Percentiles rank a stretch among this genome's conserved stretches.
Conservation (phyloP, 2,329 filamentous ascomycete species). For the Pseudocercospora cruenta region DNA sequence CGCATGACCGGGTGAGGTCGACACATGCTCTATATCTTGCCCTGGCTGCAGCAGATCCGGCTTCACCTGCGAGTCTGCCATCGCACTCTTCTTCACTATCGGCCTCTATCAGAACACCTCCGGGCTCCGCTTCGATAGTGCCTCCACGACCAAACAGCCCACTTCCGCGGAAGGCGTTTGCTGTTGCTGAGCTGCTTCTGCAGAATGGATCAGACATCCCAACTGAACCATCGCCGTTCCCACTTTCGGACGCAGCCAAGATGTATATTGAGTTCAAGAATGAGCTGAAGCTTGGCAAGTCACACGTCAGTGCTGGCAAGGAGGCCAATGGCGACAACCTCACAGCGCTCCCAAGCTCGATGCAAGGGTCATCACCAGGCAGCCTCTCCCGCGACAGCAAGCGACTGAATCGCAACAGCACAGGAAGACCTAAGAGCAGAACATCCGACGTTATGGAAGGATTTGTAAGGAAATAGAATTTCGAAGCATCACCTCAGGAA, state of each 20-base stretch:
- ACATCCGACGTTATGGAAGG: constrained; percentile 36
- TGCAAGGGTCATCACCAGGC: constrained; percentile 18
- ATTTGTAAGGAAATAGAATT: constrained; percentile 39
- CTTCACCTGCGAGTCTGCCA: constrained; percentile 62
- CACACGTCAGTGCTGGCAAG: constrained; percentile 27
- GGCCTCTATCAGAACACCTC: constrained; percentile 37
- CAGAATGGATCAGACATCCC: constrained; percentile 95
- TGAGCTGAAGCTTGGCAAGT: constrained; percentile 48
- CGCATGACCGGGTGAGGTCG: constrained; percentile 79
- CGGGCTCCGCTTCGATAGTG: constrained; percentile 28
- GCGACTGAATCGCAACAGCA: constrained; percentile 34
- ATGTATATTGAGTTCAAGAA: constrained; percentile 80
- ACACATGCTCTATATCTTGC: constrained; percentile 91
- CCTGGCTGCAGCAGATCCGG: constrained; percentile 88
- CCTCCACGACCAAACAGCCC: constrained; percentile 42
- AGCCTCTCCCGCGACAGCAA: constrained; percentile 21
- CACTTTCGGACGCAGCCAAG: constrained; percentile 77
- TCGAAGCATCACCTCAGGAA: constrained; percentile 15
- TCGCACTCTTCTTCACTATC: constrained; percentile 41
- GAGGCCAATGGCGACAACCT: constrained; percentile 58
- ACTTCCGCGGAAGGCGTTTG: constrained; percentile 64
- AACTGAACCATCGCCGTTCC: constrained; percentile 73
- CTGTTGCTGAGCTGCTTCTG: constrained; percentile 84
- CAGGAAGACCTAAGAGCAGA: constrained; percentile 26
- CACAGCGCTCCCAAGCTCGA: constrained; percentile 59